Base-by-base conservation (phyloP, 169 alveolate species). In the Plasmodium coatneyi region DNA sequence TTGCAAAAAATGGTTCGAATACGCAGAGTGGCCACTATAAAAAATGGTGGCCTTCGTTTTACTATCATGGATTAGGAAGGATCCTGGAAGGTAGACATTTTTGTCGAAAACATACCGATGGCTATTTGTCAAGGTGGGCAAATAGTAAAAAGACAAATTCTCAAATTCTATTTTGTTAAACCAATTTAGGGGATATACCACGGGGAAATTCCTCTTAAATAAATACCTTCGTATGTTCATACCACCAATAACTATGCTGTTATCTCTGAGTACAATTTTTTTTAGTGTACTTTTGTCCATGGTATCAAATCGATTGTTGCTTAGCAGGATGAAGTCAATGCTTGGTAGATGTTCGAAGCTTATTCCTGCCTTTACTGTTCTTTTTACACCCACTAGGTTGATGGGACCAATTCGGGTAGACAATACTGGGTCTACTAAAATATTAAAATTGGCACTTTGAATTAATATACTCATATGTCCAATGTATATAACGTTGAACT, bases 101-200 rank as follows among this genome's bases (percentile, higher is more conserved):
- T 81, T 90, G 71, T 90, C 95, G 34, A 70, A 2, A 70, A 90
- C 25, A 70, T 70, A 81, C 46, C 95, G 46, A 25, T 90, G 90
- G 72, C 95, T 90, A 80, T 90, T 90, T 16, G 95, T 49, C 30
- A 80, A 3, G 12, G 95, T 80, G 54, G 95, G 95, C 41, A 90
- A 90, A 90, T 80, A 90, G 80, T 90, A 81, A 80, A 90, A 90
- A 32, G 84, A 66, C 7, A 90, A 3, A 90, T 80, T 90, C 80
- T 90, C 95, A 71, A 90, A 90, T n/a, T 28, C 22, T 52, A 90
- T 25, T 72, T 80, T 80, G 36, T 90, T 52, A 90, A 90, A 90
- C 95, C 95, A 90, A 81, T 90, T 81, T 66, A 90, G 74, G 56
- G 95, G 95, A 80, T 90, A 90, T 30, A 90, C 95, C 9, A 90